Evolutionary conservation across 805 yeast genomes (phyloP), one percentile per base, ranked within the genome.

Genomic region (Ogataea naganishii): DNA sequence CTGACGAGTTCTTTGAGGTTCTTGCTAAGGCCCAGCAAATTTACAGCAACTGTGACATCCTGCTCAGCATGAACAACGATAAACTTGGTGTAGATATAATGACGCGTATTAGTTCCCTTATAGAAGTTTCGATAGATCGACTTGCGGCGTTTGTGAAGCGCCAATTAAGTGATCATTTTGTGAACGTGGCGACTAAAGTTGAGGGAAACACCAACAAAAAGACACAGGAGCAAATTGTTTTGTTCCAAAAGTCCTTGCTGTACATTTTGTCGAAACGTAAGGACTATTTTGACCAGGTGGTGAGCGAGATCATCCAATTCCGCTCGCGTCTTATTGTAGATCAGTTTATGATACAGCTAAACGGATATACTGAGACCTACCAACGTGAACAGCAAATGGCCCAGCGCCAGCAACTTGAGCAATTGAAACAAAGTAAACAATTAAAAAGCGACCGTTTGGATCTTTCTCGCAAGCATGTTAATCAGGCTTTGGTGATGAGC

Each of bases 21-120:
- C 58, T 88, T 20, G 53, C 60, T 10, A 77, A 75, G 43, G 79
- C 83, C 6, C 75, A 80, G 40, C 44, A 49, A 21, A 79, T 88
- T 18, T 75, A 77, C 46, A 64, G 69, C 20, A 72, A 77, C 34
- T 78, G 94, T 29, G 75, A 81, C 27, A 67, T 77, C 13, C 58
- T 92, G 18, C 63, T 92, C 15, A 72, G 85, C 5, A 66, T 78
- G 44, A 78, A 80, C 20, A 76, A 80, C 42, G 77, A 77, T 12
- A 62, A 63, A 27, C 57, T 81, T 11, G 94, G 94, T 1, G 47
- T 68, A 16, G 69, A 72, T 20, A 71, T 86, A 23, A 72, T 84
- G 70, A 56, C 63, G 8, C 67, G 73, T 41, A 67, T 74, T 56
- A 66, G 69, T 15, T 56, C 53, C 8, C 51, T 73, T 19, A 59